Evolutionary conservation across 768 basidiomycete species (phyloP).

Genomic region (Hypsizygus marmoreus): DNA sequence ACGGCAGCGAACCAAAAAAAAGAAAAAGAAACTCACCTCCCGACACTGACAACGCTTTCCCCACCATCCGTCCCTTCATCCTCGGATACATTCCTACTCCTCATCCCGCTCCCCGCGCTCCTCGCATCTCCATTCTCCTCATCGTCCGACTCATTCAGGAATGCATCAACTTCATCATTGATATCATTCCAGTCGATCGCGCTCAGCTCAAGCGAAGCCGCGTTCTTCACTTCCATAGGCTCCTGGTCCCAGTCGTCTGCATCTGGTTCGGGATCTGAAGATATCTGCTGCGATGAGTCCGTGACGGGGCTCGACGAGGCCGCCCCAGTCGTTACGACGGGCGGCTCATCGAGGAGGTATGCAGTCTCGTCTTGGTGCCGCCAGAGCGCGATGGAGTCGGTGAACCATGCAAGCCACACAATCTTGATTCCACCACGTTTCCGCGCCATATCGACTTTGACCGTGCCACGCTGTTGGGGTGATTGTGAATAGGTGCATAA

Average conservation of each 20-base stretch:
- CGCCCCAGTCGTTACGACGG: conserved; percentile 33
- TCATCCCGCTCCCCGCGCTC: conserved; percentile 44
- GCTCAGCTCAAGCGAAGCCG: conserved; percentile 48
- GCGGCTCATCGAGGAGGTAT: conserved; percentile 71
- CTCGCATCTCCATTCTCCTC: conserved; percentile 50
- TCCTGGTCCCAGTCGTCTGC: conserved; percentile 66
- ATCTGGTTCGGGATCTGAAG: conserved; percentile 68
- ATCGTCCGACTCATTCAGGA: conserved; percentile 80
- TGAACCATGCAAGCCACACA: conserved; percentile 90
- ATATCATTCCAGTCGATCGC: conserved; percentile 83
- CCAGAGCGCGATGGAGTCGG: conserved; percentile 90
- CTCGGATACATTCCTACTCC: conserved; percentile 46
- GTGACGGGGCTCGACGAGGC: conserved; percentile 37
- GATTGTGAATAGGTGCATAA: neutral
- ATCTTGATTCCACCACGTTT: conserved; percentile 77
- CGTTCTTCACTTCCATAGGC: conserved; percentile 31
- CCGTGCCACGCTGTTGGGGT: conserved; percentile 71
- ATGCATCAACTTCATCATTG: conserved; percentile 85
- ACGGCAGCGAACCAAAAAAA: no score
- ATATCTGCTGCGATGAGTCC: conserved; percentile 51
- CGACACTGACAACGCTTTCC: conserved; percentile 42
- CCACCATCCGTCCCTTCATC: conserved; percentile 58
- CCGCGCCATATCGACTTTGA: conserved; percentile 86
- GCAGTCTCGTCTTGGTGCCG: conserved; percentile 72
- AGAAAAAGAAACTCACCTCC: conserved; percentile 22